Evolutionary conservation across 495 filamentous ascomycete genomes (phyloP), one percentile per base, ranked within the genome.

Genomic region (Lindgomyces ingoldianus): DNA sequence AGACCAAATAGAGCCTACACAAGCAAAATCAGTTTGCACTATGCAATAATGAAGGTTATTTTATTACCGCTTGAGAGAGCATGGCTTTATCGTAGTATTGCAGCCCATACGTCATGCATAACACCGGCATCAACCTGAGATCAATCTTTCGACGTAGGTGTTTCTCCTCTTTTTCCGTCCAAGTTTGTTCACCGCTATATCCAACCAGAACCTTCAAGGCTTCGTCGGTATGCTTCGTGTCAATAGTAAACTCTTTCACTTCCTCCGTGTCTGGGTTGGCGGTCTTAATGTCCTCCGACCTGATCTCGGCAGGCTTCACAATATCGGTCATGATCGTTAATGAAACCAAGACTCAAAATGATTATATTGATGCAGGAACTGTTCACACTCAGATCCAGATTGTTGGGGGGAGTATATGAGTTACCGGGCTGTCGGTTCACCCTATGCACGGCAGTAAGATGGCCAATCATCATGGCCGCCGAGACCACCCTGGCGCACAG

Each of bases 21-120:
- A 8, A 11, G 3, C 10, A 27, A 3, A 48, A 14, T 27, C 2
- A 29, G 30, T 29, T 22, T 30, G 2, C 9, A 36, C 33, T 11
- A 8, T 9, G 12, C 14, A 39, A 3, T 19, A 2, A 49, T 46
- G 4, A 3, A 22, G 16, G 27, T 3, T 19, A 22, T 19, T 46
- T 42, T 33, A 67, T 33, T 68, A 74, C 71, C 44, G 75, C 75
- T 47, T 76, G 73, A 4, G 70, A 70, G n/a, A 76, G 48, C 73
- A 77, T 75, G 21, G 74, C 74, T 60, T 77, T 77, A 63, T 77
- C 75, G 62, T 77, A 76, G 52, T 75, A 76, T 50, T 73, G 70
- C 6, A 71, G 73, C 16, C 70, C 74, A 58, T 82, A 81, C 24
- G 82, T 83, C 0, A 77, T 73, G 18, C 79, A 80, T 18, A 85